A percentile compares a stretch with the other conserved stretches of the same genome.
phyloP scores from a whole-genome alignment of 2,329 filamentous ascomycete genomes.

The Fusarium avenaceum region DNA sequence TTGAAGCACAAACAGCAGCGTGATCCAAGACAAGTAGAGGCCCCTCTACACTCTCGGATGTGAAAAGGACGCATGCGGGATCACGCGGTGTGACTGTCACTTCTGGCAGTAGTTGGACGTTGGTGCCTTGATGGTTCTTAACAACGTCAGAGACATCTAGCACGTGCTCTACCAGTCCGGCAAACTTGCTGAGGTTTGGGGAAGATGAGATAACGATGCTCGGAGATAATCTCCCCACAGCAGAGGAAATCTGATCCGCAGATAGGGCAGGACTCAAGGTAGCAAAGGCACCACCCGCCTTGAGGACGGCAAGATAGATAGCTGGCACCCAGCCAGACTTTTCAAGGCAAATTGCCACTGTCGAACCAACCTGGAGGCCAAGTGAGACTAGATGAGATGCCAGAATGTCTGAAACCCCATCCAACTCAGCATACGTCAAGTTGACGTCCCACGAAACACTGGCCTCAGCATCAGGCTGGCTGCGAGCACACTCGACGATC shows the following conservation, averaged over 20 bases:
- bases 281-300: conserved; percentile 25
- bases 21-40: conserved; percentile 12
- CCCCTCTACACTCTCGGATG: background rate
- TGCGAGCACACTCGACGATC: background rate
- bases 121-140: background rate
- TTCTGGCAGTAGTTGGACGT: background rate
- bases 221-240: background rate
- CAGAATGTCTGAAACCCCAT: background rate
- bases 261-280: conserved; percentile 6
- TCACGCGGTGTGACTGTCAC: background rate
- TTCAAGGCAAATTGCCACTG: conserved; percentile 18
- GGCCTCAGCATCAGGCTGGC: conserved; percentile 1
- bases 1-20: conserved; percentile 12
- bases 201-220: background rate
- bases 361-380: conserved; percentile 18
- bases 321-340: conserved; percentile 30
- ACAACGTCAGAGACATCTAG: background rate
- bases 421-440: background rate
- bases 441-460: conserved; percentile 1
- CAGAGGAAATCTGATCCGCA: background rate
- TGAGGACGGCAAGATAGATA: conserved; percentile 23
- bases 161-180: background rate
- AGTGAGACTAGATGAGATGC: conserved; percentile 9
- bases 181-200: conserved; percentile 1
- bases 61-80: background rate